phyloP scores from a whole-genome alignment of 192 early-diverging fungal species.

The Cetraspora pellucida region DNA sequence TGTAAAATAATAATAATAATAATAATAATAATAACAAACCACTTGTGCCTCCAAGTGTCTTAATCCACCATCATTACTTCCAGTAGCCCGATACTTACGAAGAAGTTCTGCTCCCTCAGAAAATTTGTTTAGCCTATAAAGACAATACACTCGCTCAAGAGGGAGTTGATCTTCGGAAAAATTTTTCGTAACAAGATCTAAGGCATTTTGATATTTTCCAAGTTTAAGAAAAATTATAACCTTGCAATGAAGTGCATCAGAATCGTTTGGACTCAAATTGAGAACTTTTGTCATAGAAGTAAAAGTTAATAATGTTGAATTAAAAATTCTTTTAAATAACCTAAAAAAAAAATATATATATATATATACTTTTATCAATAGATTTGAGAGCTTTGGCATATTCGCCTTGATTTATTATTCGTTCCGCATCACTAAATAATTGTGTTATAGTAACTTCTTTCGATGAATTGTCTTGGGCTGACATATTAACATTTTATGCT shows the following conservation, averaged over 20 bases:
- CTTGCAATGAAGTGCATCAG: constrained; percentile 59
- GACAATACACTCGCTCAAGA: constrained; percentile 66
- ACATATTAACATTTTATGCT: background rate
- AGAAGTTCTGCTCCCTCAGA: constrained; percentile 49
- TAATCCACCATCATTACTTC: constrained; percentile 40
- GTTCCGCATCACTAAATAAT: constrained; percentile 59
- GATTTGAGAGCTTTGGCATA: constrained; percentile 55
- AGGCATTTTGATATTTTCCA: constrained; percentile 58
- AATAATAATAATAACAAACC: constrained; percentile 41
- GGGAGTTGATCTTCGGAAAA: constrained; percentile 40
- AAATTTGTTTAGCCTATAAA: constrained; percentile 64
- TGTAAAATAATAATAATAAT: background rate
- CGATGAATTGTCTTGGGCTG: background rate
- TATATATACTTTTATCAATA: constrained; percentile 55
- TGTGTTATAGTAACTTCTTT: constrained; percentile 42
- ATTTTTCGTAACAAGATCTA: constrained; percentile 43
- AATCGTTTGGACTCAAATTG: constrained; percentile 46
- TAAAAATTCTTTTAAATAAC: background rate
- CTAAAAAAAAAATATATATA: background rate
- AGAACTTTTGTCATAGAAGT: constrained; percentile 38
- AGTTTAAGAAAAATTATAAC: constrained; percentile 58
- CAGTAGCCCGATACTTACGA: constrained; percentile 35
- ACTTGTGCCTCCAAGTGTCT: constrained; percentile 69
- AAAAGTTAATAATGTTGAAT: background rate
- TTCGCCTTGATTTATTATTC: constrained; percentile 51